phyloP scores from a whole-genome alignment of 306 rosid genomes.

The Adenanthera pavonina region DNA sequence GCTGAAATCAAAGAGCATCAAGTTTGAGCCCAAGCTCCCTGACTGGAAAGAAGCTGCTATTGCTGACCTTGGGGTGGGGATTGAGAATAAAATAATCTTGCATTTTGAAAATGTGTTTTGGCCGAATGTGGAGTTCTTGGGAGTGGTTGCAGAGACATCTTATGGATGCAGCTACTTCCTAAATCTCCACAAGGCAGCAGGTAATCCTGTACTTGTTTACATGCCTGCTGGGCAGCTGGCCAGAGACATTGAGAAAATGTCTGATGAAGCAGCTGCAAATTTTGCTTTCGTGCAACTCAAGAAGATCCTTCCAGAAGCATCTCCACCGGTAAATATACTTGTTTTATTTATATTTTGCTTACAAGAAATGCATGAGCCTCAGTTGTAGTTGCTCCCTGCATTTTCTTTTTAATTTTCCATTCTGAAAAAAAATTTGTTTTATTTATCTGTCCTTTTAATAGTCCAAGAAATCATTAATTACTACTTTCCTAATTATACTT shows the following conservation, averaged over 20 bases:
- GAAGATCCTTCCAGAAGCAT: slow-evolving; percentile 93
- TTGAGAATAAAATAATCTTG: slow-evolving; percentile 87
- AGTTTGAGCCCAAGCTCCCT: slow-evolving; percentile 92
- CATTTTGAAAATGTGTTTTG: slow-evolving; percentile 94
- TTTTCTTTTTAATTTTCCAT: too few species aligned
- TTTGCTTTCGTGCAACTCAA: slow-evolving; percentile 84
- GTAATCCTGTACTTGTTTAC: slow-evolving; percentile 90
- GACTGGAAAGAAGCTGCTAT: slow-evolving; percentile 98
- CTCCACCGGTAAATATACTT: slow-evolving; percentile 69
- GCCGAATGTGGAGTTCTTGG: slow-evolving; percentile 98
- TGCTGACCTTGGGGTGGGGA: slow-evolving; percentile 86
- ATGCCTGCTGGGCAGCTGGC: slow-evolving; percentile 99
- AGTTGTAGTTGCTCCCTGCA: neutral
- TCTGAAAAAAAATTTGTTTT: too few species aligned
- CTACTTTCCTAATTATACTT: too few species aligned
- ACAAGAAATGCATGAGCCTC: slow-evolving; percentile 12
- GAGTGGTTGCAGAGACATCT: slow-evolving; percentile 95
- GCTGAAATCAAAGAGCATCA: slow-evolving; percentile 73
- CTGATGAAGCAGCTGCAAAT: slow-evolving; percentile 96
- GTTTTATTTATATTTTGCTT: neutral
- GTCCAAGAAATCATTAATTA: too few species aligned
- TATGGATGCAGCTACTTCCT: slow-evolving; percentile 98
- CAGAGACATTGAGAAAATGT: slow-evolving; percentile 95
- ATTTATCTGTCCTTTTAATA: too few species aligned
- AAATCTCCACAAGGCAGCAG: slow-evolving; percentile 98